Percentiles rank a stretch among this genome's conserved stretches.
Conservation (phyloP, 257 asterid species). For the Solanum ossicruentum region DNA sequence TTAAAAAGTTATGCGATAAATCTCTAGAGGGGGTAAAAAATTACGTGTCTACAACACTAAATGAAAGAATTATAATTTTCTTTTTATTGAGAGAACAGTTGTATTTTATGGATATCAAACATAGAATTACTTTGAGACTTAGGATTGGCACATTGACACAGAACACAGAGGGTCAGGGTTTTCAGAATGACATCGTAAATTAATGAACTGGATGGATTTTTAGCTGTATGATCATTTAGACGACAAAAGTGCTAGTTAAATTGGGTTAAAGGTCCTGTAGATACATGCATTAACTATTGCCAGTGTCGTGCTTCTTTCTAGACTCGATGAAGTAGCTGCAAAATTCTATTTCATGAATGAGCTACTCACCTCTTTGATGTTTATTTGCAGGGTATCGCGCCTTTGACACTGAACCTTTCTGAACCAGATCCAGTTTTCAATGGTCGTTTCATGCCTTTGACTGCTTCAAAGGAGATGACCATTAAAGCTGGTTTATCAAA, state of each 20-base stretch:
- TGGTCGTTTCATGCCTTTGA: constrained; percentile 63
- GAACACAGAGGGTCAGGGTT: background rate
- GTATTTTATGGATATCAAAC: background rate
- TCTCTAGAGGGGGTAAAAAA: no score
- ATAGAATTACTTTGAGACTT: background rate
- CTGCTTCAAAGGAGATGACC: constrained; percentile 52
- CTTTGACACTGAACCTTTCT: constrained; percentile 61
- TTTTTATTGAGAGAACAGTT: background rate
- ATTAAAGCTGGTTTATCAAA: constrained; percentile 78
- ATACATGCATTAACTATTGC: background rate
- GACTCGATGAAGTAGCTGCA: background rate
- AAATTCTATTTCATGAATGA: background rate
- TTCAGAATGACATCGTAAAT: background rate
- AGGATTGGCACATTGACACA: background rate
- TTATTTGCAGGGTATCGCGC: constrained; percentile 64
- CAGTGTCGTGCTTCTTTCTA: background rate
- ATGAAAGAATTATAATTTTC: background rate
- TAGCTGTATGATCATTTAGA: background rate
- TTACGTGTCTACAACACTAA: no score
- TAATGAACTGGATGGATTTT: background rate
- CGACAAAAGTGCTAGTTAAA: background rate
- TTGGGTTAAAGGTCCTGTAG: background rate
- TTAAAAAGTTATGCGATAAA: no score
- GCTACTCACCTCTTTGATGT: background rate
- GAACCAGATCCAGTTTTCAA: constrained; percentile 63